These are phyloP conservation scores for Blastomyces parvus DNA, from an alignment of 2,329 filamentous ascomycete species.

Conservation along the genomic window DNA sequence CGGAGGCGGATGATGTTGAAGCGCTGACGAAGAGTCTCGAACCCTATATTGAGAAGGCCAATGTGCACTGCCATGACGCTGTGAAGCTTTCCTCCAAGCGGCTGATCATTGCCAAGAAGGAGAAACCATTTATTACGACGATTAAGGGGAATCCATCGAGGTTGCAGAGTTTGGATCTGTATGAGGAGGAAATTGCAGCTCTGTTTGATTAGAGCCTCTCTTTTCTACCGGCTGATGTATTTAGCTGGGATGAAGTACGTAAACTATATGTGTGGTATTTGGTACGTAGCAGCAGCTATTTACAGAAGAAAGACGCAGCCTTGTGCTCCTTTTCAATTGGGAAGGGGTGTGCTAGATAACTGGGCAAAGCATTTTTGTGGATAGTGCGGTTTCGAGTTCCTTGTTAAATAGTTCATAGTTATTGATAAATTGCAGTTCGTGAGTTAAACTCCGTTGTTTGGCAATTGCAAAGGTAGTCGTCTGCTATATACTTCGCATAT, in stretches of 20 bases:
- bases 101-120: conserved; percentile 15
- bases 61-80: conserved; percentile 16
- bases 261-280: not conserved
- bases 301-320: not conserved
- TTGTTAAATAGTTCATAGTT: not conserved
- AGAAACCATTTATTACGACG: conserved; percentile 16
- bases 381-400: not conserved
- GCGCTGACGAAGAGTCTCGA: conserved; percentile 10
- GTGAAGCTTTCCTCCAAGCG: conserved; percentile 16
- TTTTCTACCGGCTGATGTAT: not conserved
- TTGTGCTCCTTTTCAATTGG: not conserved
- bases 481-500: too few relatives aligned
- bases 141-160: not conserved
- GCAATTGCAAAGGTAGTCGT: too few relatives aligned
- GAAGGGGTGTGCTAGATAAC: not conserved
- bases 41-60: conserved; percentile 18
- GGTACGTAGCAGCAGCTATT: not conserved
- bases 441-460: too few relatives aligned
- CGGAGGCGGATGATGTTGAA: not conserved
- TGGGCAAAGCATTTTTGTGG: not conserved
- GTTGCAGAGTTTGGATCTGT: not conserved
- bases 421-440: too few relatives aligned
- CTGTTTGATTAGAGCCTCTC: not conserved
- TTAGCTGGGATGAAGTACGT: not conserved
- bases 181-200: not conserved